Evolutionary conservation across 345 rosid species (phyloP), one percentile per base, ranked within the genome.

Genomic region (Melastoma malabathricum): DNA sequence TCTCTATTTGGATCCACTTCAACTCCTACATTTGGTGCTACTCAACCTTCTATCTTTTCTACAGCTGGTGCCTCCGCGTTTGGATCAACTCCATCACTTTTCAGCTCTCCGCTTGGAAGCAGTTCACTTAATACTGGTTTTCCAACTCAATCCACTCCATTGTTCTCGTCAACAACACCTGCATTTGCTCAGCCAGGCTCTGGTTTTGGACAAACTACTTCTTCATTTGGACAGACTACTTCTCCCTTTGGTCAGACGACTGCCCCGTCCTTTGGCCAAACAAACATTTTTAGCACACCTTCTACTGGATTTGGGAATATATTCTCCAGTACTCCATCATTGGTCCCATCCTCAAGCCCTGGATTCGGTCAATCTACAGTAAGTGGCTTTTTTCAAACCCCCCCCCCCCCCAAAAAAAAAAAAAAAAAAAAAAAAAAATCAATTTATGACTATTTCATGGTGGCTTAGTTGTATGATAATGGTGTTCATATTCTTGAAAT

Each of bases 21-120:
- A 54, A 59, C 71, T 44, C 39, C 84, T 61, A 47, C 74, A 55
- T 89, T 80, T 67, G 65, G 64, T 20, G 57, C 72, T 44, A 62
- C 53, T 50, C 46, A 83, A 50, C 63, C 87, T 59, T 17, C 75
- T 15, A 58, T 68, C 47, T 74, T 81, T 70, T 52, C 69, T 54
- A 15, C 89, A 64, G 61, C 82, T 52, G 70, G 73, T 63, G 41
- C 76, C 47, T 56, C 86, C 46, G 54, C 74, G 15, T 81, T 84
- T 64, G 76, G 77, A 57, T 66, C 94, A 50, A 64, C 88, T 19
- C 52, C 97, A 55, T 71, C 92, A 51, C 55, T 71, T 48, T 80
- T 82, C 61, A 55, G 58, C 61, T 62, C 83, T 48, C 56, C 74
- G 54, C 68, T 69, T 56, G 76, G 69, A 54, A 57, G 67, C 56